Evolutionary conservation across 805 yeast species (phyloP).

Genomic region (Metschnikowia kofuensis): DNA sequence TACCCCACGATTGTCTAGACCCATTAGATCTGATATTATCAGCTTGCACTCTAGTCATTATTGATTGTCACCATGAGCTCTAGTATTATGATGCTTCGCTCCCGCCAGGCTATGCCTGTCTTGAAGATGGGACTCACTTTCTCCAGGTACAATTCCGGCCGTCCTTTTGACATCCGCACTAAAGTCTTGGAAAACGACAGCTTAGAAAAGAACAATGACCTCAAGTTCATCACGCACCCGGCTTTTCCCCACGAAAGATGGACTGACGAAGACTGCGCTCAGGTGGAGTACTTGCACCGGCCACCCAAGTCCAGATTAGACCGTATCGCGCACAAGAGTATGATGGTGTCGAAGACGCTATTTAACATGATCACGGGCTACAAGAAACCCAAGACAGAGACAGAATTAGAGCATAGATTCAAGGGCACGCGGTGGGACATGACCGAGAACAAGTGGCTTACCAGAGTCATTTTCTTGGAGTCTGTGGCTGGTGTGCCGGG

Average conservation of each 20-base stretch:
- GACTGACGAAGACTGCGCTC: constrained; percentile 29
- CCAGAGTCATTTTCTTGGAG: constrained; percentile 61
- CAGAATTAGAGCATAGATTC: constrained; percentile 24
- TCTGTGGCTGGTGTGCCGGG: constrained; percentile 82
- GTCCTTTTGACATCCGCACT: constrained; percentile 14
- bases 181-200: constrained; percentile 13
- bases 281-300: constrained; percentile 51
- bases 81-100: neutral
- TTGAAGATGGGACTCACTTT: neutral
- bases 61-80: neutral
- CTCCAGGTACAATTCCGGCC: constrained; percentile 1
- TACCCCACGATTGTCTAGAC: too few relatives aligned
- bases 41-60: too few relatives aligned
- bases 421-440: constrained; percentile 46
- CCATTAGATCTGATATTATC: too few relatives aligned
- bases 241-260: constrained; percentile 36
- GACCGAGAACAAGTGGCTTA: constrained; percentile 65
- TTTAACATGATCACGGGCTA: constrained; percentile 68
- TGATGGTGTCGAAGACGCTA: constrained; percentile 42
- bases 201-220: constrained; percentile 27
- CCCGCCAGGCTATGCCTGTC: neutral
- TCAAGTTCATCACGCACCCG: constrained; percentile 37
- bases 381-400: constrained; percentile 47
- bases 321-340: constrained; percentile 47
- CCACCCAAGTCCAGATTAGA: constrained; percentile 48